These are phyloP conservation scores for Calonectria pteridis DNA, from an alignment of 2,329 filamentous ascomycete genomes.

Conservation along the genomic window DNA sequence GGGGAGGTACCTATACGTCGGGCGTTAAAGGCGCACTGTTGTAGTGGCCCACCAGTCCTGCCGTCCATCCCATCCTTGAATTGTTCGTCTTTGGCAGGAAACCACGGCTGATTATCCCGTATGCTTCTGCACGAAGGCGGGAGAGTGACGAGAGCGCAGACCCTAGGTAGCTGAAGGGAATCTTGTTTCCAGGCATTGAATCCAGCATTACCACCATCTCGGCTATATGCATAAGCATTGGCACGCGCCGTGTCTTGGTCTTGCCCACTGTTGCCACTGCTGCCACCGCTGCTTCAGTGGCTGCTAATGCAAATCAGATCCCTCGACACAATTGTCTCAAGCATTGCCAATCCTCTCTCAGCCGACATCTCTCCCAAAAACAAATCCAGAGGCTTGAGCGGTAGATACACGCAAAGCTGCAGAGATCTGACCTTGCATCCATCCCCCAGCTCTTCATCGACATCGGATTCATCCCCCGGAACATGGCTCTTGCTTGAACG, in stretches of 20 bases:
- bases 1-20: slow-evolving; percentile 12
- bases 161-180: background rate
- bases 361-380: background rate
- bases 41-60: slow-evolving; percentile 15
- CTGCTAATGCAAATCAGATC: background rate
- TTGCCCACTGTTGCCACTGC: background rate
- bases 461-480: background rate
- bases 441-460: slow-evolving; percentile 3
- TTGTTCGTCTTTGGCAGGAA: background rate
- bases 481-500: background rate
- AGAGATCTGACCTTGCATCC: slow-evolving; percentile 5
- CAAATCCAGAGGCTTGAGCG: too few species aligned
- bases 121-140: background rate
- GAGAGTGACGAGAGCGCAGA: slow-evolving; percentile 1
- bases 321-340: background rate
- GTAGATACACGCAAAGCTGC: background rate
- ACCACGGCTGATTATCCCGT: background rate
- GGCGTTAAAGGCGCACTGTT: slow-evolving; percentile 5
- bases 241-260: background rate
- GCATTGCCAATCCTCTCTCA: background rate
- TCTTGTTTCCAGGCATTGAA: background rate
- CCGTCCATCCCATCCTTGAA: slow-evolving; percentile 5
- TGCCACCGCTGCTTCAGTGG: background rate
- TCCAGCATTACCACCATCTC: background rate
- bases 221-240: background rate